Evolutionary conservation across 2,329 filamentous ascomycete genomes (phyloP), one percentile per base, ranked within the genome.

Genomic region (Fonsecaea pugnacius): DNA sequence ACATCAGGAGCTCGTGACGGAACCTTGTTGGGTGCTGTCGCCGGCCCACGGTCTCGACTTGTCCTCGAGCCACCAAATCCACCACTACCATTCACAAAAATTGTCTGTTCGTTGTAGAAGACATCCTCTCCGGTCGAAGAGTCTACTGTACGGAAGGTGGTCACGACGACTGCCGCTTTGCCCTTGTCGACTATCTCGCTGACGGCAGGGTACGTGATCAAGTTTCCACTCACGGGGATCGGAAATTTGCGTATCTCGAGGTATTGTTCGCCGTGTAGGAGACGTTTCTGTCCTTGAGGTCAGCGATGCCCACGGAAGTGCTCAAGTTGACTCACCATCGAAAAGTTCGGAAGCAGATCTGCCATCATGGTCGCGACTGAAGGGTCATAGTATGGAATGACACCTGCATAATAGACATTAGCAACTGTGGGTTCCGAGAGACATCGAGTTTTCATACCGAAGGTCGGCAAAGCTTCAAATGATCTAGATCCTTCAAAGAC

Each of bases 151-250:
- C 89, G 91, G 71, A 89, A 88, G 69, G 89, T 91, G 21, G 84
- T 87, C 73, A 92, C 89, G 62, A 96, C 86, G 62, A 98, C 84
- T 65, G 92, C 92, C 16, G 93, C 92, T 71, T 86, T 89, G 73
- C 93, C 93, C 85, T 98, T 98, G 83, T 99, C 95, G 56, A 97
- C 86, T 12, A 98, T 94, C 77, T 98, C 94, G 66, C 98, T 86
- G 64, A 98, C 88, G 18, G 18, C 16, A 32, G 56, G 55, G 30
- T 60, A 58, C 21, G 61, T 58, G 18, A 52, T 21, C 12, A 59
- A 35, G 12, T 63, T 61, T 9, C 38, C 56, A 2, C 18, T 46
- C 3, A 91, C 96, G 50, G 55, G 55, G 72, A 98, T 90, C 46
- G 94, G 94, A 81, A 88, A 96, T 78, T 93, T 91, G 75, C 88